Percentiles rank a stretch among this genome's conserved stretches.
These are phyloP conservation scores for Rhizopus stolonifer DNA, from an alignment of 371 early-diverging fungal genomes.

Conservation along the genomic window DNA sequence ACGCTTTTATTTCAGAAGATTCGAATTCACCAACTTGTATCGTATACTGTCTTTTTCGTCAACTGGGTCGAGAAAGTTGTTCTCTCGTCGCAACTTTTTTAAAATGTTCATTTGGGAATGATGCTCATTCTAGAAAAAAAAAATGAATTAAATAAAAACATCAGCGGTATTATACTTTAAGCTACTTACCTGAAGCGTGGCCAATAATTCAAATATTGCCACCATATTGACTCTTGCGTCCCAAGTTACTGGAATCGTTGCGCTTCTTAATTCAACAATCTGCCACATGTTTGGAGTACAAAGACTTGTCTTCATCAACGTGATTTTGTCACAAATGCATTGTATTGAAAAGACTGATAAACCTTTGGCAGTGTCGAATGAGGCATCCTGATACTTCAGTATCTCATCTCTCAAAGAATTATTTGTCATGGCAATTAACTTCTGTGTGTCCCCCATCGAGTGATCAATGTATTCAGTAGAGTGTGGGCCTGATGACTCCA, in stretches of 20 bases:
- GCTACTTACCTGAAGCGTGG: slow-evolving; percentile 15
- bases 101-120: slow-evolving; percentile 4
- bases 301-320: slow-evolving; percentile 9
- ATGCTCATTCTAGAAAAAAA: slow-evolving; percentile 14
- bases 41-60: slow-evolving; percentile 11
- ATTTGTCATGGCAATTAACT: slow-evolving; percentile 5
- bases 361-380: slow-evolving; percentile 16
- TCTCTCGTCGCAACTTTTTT: slow-evolving; percentile 17
- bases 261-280: slow-evolving; percentile 17
- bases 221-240: slow-evolving; percentile 9
- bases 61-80: slow-evolving; percentile 15
- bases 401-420: slow-evolving; percentile 17
- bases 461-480: slow-evolving; percentile 11
- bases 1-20: slow-evolving; percentile 13
- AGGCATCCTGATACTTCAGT: slow-evolving; percentile 10
- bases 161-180: slow-evolving; percentile 10
- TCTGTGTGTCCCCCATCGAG: slow-evolving; percentile 6
- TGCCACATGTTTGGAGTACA: slow-evolving; percentile 13
- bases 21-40: slow-evolving; percentile 9
- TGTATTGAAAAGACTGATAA: slow-evolving; percentile 10
- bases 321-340: slow-evolving; percentile 15
- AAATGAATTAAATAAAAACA: slow-evolving; percentile 14
- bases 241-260: slow-evolving; percentile 16
- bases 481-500: slow-evolving; percentile 6
- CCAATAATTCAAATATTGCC: slow-evolving; percentile 11